Base-by-base conservation (phyloP, 345 rosid genomes). In the Populus tremula region DNA sequence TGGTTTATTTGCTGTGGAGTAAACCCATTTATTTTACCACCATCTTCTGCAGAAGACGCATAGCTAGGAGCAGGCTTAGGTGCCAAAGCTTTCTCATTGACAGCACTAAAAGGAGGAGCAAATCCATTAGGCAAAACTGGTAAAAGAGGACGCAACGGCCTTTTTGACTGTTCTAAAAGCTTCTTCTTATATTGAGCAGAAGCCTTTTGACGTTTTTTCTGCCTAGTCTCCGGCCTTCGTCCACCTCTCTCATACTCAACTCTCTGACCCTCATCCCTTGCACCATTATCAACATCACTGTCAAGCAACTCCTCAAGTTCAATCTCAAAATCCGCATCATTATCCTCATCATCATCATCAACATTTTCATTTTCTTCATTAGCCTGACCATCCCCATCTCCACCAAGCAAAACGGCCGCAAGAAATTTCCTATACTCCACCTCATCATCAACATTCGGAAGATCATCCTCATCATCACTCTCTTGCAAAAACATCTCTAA, bases 401-500 rank as follows among this genome's bases (percentile, higher is more conserved):
- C 91, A 47, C 88, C 87, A 10, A 62, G 89, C 83, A 93, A 89
- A 81, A 93, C 97, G 65, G 97, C 97, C 3, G 97, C 90, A 39
- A 96, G 96, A 84, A 96, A 93, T 84, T 96, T 93, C 83, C 86
- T 89, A 65, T 93, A 92, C 84, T 93, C 99, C 71, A 88, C 92
- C 81, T 96, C 92, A 77, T 96, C 99, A 20, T 93, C 93, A 64
- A 91, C 91, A 80, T 96, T 93, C 31, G 86, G 96, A 82, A 90
- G 83, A 68, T 90, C 95, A 56, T 93, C 96, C 59, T 92, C 99
- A 38, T 96, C 95, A 87, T 96, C 99, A 23, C 97, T 90, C 87
- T 93, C 97, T 76, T 96, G 94, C 75, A 96, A 93, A 83, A 93
- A 93, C 45, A 92, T 90, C 91, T 96, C 99, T 16, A 96, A 94